These are phyloP conservation scores for Apiospora sp. DNA, from an alignment of 2,329 filamentous ascomycete species.

Conservation along the genomic window DNA sequence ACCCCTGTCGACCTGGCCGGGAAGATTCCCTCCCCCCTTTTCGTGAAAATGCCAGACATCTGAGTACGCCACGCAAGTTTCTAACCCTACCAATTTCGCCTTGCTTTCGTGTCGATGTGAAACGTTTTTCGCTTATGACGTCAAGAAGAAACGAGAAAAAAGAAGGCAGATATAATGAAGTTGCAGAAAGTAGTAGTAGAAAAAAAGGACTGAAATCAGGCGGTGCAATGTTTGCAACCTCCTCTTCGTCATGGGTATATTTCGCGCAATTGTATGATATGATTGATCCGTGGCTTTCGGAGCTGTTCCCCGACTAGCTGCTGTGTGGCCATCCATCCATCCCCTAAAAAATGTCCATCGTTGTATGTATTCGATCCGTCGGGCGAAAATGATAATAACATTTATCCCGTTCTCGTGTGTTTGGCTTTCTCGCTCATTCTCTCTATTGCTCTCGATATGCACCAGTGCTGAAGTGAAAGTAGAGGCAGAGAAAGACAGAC, in stretches of 20 bases:
- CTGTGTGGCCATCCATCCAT: background rate
- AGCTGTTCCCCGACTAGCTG: conserved; percentile 11
- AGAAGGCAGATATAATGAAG: background rate
- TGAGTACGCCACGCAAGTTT: conserved; percentile 16
- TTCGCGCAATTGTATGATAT: conserved; percentile 14
- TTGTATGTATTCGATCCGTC: conserved; percentile 12
- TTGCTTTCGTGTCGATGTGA: conserved; percentile 9
- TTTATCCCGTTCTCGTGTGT: background rate
- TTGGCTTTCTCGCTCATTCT: background rate
- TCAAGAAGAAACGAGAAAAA: background rate
- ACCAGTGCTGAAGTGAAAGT: background rate
- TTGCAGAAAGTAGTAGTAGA: background rate
- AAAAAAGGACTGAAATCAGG: conserved; percentile 9
- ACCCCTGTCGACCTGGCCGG: background rate
- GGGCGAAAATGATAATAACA: background rate
- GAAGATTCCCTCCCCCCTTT: background rate
- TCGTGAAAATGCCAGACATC: too few species aligned
- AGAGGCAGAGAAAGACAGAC: too few species aligned
- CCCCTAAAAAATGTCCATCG: background rate
- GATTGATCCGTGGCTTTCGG: conserved; percentile 2
- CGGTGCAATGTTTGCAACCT: background rate
- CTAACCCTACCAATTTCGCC: conserved; percentile 16
- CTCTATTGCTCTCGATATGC: background rate
- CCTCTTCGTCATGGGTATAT: conserved; percentile 14
- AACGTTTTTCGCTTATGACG: background rate